A percentile compares a stretch with the other conserved stretches of the same genome.
These are phyloP conservation scores for Mortierella sp. DNA, from an alignment of 371 early-diverging fungal genomes.

Conservation along the genomic window DNA sequence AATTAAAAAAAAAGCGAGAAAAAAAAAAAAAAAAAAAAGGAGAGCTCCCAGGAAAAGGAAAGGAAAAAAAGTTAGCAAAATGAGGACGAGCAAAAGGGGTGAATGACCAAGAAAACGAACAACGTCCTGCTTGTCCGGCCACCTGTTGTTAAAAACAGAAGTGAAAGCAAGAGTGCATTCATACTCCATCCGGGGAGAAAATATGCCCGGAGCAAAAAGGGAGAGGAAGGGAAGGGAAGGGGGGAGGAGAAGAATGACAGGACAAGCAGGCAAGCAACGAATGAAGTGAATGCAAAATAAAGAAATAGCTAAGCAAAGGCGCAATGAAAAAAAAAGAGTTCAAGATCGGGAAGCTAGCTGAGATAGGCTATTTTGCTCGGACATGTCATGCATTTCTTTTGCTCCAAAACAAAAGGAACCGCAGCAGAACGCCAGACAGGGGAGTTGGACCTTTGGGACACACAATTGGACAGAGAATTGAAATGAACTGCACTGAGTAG, in stretches of 20 bases:
- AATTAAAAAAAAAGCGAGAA: no score
- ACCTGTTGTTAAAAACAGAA: not conserved
- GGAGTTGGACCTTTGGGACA: constrained; percentile 3
- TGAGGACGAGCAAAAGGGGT: not conserved
- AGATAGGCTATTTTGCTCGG: constrained; percentile 4
- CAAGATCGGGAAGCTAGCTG: not conserved
- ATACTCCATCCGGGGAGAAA: not conserved
- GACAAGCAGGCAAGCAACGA: not conserved
- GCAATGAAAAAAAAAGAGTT: not conserved
- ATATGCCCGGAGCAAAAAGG: not conserved
- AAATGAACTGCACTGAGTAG: not conserved
- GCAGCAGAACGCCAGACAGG: constrained; percentile 7
- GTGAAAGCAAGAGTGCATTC: not conserved
- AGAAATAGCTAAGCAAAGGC: not conserved
- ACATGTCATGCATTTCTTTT: constrained; percentile 2
- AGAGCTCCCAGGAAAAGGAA: not conserved
- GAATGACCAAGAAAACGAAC: not conserved
- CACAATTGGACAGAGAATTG: not conserved
- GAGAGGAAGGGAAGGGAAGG: not conserved
- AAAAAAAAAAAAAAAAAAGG: constrained; percentile 8
- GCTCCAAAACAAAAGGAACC: constrained; percentile 4
- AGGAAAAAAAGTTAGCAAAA: not conserved
- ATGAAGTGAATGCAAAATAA: not conserved
- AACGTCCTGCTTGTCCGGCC: not conserved
- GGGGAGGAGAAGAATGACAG: not conserved